Evolutionary conservation across 352 stramenopile species (phyloP).

Genomic region (Saprolegnia parasitica): DNA sequence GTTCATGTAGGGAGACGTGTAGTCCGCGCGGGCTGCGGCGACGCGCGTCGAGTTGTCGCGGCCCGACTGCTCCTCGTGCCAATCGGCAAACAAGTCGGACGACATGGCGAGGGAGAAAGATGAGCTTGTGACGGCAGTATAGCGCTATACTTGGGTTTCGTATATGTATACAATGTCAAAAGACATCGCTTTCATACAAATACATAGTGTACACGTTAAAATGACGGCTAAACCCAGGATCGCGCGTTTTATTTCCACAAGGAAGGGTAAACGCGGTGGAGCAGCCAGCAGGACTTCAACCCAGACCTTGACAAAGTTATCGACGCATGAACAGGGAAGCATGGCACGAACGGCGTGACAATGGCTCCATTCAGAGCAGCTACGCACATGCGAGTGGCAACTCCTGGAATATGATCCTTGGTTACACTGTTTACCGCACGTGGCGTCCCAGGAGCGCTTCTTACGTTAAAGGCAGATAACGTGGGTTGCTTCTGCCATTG

Average conservation of each 20-base stretch:
- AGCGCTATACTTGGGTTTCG: not conserved
- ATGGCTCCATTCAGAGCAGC: too few species aligned
- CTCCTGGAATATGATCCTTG: too few species aligned
- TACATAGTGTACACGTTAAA: not conserved
- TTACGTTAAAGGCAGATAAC: too few species aligned
- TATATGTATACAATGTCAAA: not conserved
- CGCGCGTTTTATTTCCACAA: not conserved
- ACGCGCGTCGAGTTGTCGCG: slow-evolving; percentile 17
- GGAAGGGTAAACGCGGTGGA: too few species aligned
- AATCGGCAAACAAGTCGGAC: slow-evolving; percentile 85
- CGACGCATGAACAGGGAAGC: too few species aligned
- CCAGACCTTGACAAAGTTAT: too few species aligned
- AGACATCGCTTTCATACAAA: not conserved
- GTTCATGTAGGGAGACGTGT: slow-evolving; percentile 34
- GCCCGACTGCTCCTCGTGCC: slow-evolving; percentile 71
- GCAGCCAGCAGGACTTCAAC: too few species aligned
- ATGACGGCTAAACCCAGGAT: not conserved
- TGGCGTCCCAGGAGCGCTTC: too few species aligned
- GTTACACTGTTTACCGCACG: too few species aligned
- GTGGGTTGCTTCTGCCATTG: too few species aligned
- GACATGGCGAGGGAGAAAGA: slow-evolving; percentile 47
- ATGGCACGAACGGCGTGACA: too few species aligned
- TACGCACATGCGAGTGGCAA: too few species aligned
- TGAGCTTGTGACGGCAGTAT: slow-evolving; percentile 27
- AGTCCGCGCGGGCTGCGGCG: slow-evolving; percentile 23